A percentile compares a stretch with the other conserved stretches of the same genome.
phyloP scores from a whole-genome alignment of 148 eudicot species.

The Mesembryanthemum crystallinum region DNA sequence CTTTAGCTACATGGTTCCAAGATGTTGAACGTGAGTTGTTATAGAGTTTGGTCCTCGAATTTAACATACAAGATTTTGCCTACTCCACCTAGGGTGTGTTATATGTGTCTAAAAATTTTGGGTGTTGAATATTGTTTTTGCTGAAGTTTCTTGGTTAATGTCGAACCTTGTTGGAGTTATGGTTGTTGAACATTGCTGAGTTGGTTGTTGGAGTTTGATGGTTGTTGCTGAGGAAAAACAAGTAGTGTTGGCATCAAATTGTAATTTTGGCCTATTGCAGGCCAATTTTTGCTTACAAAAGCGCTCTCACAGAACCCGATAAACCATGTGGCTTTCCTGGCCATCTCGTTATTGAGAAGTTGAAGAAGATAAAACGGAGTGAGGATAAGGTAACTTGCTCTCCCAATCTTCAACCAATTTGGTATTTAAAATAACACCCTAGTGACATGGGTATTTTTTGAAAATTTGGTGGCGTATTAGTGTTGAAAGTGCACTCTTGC shows the following conservation, averaged over 20 bases:
- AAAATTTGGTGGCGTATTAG: too few species aligned
- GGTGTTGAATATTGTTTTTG: too few species aligned
- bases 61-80: background rate
- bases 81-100: background rate
- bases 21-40: background rate
- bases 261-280: constrained; percentile 32
- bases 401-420: background rate
- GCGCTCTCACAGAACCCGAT: constrained; percentile 18
- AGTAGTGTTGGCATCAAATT: too few species aligned
- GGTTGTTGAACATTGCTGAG: too few species aligned
- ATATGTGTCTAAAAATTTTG: too few species aligned
- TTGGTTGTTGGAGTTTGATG: too few species aligned
- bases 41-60: background rate
- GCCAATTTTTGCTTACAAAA: constrained; percentile 43
- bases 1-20: background rate
- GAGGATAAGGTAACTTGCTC: constrained; percentile 25
- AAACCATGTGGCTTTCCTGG: constrained; percentile 39
- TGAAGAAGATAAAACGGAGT: constrained; percentile 30
- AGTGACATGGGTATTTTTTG: too few species aligned
- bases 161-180: too few species aligned
- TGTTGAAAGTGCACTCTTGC: too few species aligned
- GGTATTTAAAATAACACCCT: background rate
- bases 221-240: too few species aligned
- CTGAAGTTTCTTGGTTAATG: too few species aligned
- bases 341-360: constrained; percentile 40